Evolutionary conservation across 2,329 filamentous ascomycete genomes (phyloP).

Genomic region (Lithohypha guttulata): DNA sequence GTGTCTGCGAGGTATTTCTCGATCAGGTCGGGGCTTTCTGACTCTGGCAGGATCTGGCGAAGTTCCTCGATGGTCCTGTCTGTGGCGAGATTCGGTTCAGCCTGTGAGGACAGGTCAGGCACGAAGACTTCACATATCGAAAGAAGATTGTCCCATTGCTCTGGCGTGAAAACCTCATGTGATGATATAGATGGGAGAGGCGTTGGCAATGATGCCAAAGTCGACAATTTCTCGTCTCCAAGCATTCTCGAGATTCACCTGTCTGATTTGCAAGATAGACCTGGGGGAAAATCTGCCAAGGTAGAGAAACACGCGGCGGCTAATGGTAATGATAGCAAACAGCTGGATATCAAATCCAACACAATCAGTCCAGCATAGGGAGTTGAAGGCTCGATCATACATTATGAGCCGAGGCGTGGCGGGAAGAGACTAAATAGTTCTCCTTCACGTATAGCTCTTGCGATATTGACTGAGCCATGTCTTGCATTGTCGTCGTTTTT

Average conservation of each 20-base stretch:
- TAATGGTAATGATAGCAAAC: no score
- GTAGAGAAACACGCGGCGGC: no score
- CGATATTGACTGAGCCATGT: no score
- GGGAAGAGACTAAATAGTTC: no score
- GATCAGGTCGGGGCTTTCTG: conserved; percentile 28
- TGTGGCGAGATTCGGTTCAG: neutral
- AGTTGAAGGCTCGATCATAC: no score
- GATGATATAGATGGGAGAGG: conserved; percentile 39
- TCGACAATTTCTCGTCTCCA: conserved; percentile 8
- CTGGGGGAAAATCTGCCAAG: no score
- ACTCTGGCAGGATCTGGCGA: conserved; percentile 23
- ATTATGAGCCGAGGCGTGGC: no score
- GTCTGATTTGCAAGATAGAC: no score
- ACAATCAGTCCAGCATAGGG: no score
- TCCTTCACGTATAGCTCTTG: no score
- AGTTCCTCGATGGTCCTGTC: conserved; percentile 18
- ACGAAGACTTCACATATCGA: conserved; percentile 49
- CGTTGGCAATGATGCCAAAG: conserved; percentile 27
- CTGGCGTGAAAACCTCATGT: conserved; percentile 39
- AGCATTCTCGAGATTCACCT: conserved; percentile 12
- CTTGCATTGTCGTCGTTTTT: no score
- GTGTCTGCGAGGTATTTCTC: conserved; percentile 39
- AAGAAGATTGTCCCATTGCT: conserved; percentile 50
- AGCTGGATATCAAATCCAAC: no score
- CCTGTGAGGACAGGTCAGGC: conserved; percentile 39